Percentiles rank a stretch among this genome's conserved stretches.
Evolutionary conservation across 1,284 basidiomycete species (phyloP).

Genomic region (Vanrija sp.): DNA sequence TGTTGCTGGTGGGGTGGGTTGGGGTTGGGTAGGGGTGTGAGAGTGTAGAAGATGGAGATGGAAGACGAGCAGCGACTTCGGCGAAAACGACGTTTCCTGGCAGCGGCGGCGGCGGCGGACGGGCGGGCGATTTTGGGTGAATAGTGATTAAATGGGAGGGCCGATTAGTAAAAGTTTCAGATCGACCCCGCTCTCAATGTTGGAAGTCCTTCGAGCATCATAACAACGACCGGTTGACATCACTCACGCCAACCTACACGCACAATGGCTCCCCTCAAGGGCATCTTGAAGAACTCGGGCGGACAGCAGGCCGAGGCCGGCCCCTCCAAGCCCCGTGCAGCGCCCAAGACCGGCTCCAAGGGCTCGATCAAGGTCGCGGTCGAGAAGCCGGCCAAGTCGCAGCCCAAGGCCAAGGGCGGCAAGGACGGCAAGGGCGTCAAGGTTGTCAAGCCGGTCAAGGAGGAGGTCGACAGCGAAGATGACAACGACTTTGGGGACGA

Average conservation of each 20-base stretch:
- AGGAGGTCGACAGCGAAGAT: slow-evolving; percentile 2
- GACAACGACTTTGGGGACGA: slow-evolving; percentile 12
- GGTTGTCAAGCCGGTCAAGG: slow-evolving; percentile 4
- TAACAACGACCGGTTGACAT: not conserved
- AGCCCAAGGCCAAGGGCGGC: not conserved
- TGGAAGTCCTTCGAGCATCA: not conserved
- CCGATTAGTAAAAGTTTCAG: slow-evolving; percentile 13
- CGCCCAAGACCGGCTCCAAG: slow-evolving; percentile 5
- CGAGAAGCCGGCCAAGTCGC: not conserved
- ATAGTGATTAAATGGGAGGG: not conserved
- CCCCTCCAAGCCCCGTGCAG: not conserved
- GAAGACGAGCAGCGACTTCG: not conserved
- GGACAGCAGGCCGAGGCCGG: slow-evolving; percentile 1
- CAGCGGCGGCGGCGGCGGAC: no score
- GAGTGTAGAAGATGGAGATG: not conserved
- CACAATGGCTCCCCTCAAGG: slow-evolving; percentile 14
- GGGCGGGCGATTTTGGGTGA: not conserved
- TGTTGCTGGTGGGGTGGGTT: slow-evolving; percentile 14
- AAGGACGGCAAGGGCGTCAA: slow-evolving; percentile 3
- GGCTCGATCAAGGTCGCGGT: not conserved
- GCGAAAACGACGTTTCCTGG: not conserved
- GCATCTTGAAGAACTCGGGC: slow-evolving; percentile 16
- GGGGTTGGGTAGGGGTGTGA: not conserved
- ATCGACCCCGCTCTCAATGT: not conserved
- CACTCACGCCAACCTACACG: not conserved